Percentiles rank a stretch among this genome's conserved stretches.
phyloP scores from a whole-genome alignment of 345 rosid genomes.

The Lepidium sativum region DNA sequence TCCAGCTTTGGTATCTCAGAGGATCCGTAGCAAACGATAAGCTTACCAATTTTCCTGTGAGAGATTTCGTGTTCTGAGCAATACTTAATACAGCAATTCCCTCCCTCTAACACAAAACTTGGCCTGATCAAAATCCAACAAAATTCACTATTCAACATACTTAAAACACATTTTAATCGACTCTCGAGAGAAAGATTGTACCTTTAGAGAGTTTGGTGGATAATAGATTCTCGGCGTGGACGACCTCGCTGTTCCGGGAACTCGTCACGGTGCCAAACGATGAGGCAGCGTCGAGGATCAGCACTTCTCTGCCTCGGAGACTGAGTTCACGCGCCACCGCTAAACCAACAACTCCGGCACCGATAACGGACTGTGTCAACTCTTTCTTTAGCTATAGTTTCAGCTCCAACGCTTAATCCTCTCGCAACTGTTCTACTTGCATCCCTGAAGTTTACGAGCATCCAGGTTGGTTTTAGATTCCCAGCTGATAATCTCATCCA shows the following conservation, averaged over 20 bases:
- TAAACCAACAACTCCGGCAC: constrained; percentile 86
- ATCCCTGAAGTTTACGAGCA: neutral
- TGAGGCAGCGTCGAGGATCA: constrained; percentile 71
- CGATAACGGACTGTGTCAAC: constrained; percentile 79
- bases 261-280: constrained; percentile 79
- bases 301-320: constrained; percentile 52
- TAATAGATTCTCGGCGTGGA: constrained; percentile 96
- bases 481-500: constrained; percentile 6
- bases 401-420: constrained; percentile 4
- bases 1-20: constrained; percentile 55
- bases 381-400: constrained; percentile 43
- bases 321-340: constrained; percentile 70
- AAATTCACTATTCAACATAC: neutral
- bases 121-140: constrained; percentile 35
- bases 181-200: neutral
- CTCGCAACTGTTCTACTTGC: neutral
- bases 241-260: constrained; percentile 85
- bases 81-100: constrained; percentile 54
- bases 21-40: constrained; percentile 63
- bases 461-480: neutral
- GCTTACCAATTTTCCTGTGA: constrained; percentile 65
- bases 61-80: constrained; percentile 51
- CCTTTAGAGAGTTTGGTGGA: constrained; percentile 68
- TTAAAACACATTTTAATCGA: neutral
- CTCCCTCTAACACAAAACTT: constrained; percentile 65